Evolutionary conservation across 805 yeast species (phyloP).

Genomic region (Scheffersomyces coipomensis): DNA sequence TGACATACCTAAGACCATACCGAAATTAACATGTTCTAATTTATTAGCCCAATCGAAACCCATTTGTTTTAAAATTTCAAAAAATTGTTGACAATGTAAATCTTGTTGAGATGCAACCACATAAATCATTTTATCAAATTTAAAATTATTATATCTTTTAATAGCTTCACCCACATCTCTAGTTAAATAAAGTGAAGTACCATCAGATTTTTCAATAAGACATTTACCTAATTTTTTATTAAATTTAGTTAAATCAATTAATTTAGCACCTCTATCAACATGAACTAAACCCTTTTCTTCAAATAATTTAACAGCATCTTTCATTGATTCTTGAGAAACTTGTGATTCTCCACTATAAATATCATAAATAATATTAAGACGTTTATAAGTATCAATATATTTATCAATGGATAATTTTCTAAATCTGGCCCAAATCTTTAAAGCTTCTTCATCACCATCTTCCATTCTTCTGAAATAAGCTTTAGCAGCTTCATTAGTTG

Average conservation of each 20-base stretch:
- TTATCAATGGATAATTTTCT: conserved; percentile 87
- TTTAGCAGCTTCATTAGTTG: conserved; percentile 81
- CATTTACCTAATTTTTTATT: conserved; percentile 93
- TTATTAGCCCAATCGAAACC: conserved; percentile 84
- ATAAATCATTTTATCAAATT: conserved; percentile 94
- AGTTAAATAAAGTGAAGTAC: conserved; percentile 89
- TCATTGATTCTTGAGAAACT: conserved; percentile 73
- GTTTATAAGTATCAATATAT: conserved; percentile 84
- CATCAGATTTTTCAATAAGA: conserved; percentile 90
- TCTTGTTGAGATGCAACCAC: conserved; percentile 97
- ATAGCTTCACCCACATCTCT: conserved; percentile 97
- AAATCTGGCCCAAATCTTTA: conserved; percentile 79
- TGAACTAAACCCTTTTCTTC: conserved; percentile 68
- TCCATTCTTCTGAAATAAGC: conserved; percentile 88
- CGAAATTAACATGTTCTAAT: conserved; percentile 85
- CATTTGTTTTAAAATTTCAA: conserved; percentile 88
- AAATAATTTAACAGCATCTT: conserved; percentile 59
- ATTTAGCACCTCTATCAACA: conserved; percentile 87
- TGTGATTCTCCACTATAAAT: conserved; percentile 95
- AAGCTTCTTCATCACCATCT: conserved; percentile 82
- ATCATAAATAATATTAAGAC: conserved; percentile 87
- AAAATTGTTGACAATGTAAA: conserved; percentile 88
- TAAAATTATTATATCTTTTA: conserved; percentile 77
- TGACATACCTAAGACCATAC: conserved; percentile 98
- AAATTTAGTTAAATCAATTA: conserved; percentile 80